phyloP scores from a whole-genome alignment of 2,329 filamentous ascomycete species.

The Teratosphaeriaceae sp. region DNA sequence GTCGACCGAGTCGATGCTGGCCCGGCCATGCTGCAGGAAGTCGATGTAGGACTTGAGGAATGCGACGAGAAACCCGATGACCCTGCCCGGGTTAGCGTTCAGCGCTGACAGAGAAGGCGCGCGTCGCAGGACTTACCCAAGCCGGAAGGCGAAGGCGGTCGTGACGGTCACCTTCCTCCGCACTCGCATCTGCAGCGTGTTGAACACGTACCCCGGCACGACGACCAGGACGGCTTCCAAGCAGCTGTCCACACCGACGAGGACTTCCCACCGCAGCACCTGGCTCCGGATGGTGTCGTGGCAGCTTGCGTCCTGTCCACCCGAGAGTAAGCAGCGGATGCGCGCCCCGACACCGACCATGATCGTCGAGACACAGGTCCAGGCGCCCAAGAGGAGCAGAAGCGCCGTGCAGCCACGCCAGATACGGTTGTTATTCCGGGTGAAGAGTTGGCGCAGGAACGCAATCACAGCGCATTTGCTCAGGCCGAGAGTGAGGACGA shows the following conservation, averaged over 20 bases:
- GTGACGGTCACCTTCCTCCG: not conserved
- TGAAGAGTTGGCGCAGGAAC: constrained; percentile 20
- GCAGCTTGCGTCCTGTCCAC: not conserved
- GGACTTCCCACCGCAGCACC: not conserved
- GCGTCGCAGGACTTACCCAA: not conserved
- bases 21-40: not conserved
- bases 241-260: not conserved
- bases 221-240: not conserved
- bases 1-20: not conserved
- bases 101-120: too few species aligned
- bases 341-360: not conserved
- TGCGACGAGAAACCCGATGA: not conserved
- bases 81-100: not conserved
- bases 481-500: constrained; percentile 14
- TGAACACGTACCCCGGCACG: constrained; percentile 1
- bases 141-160: constrained; percentile 1
- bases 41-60: constrained; percentile 3
- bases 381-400: not conserved
- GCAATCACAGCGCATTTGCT: constrained; percentile 17
- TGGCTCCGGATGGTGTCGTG: not conserved
- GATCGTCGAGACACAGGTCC: not conserved
- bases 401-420: not conserved
- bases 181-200: not conserved
- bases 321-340: not conserved
- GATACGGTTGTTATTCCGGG: constrained; percentile 6